Evolutionary conservation across 78 protist genomes (phyloP).

Genomic region (Emiliania huxleyi): DNA sequence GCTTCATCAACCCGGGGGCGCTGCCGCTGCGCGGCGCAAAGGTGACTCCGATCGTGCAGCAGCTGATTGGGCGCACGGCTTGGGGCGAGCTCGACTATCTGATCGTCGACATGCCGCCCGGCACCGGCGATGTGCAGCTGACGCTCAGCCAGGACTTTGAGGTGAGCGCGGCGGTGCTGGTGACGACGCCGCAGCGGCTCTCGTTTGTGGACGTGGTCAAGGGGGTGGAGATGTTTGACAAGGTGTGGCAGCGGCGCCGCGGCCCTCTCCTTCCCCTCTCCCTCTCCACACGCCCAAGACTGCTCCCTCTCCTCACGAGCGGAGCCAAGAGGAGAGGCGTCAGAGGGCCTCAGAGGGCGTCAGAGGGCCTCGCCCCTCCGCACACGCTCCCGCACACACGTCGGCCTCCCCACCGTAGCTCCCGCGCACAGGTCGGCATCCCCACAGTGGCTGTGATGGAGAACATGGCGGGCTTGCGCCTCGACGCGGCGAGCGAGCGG

Average conservation of each 20-base stretch:
- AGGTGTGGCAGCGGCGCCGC: not conserved
- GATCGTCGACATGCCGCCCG: constrained; percentile 97
- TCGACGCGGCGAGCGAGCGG: not conserved
- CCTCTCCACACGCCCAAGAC: not conserved
- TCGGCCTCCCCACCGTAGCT: not conserved
- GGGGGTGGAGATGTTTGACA: constrained; percentile 63
- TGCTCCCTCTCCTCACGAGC: not conserved
- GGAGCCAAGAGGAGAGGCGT: not conserved
- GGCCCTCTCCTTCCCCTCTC: not conserved
- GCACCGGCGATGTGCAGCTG: constrained; percentile 95
- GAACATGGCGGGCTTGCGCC: constrained; percentile 46
- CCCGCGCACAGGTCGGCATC: constrained; percentile 1
- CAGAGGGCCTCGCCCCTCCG: not conserved
- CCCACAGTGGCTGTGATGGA: constrained; percentile 52
- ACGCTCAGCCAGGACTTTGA: constrained; percentile 69
- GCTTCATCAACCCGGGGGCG: constrained; percentile 27
- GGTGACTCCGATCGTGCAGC: constrained; percentile 41
- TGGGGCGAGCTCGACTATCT: constrained; percentile 91
- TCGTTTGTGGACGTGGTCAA: constrained; percentile 56
- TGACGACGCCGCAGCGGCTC: constrained; percentile 70
- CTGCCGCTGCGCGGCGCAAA: constrained; percentile 24
- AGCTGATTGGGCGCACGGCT: constrained; percentile 12
- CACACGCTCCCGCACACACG: not conserved
- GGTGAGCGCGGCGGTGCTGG: constrained; percentile 51
- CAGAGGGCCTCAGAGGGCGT: not conserved